phyloP scores from a whole-genome alignment of 495 filamentous ascomycete species.

The Sordaria brevicollis region DNA sequence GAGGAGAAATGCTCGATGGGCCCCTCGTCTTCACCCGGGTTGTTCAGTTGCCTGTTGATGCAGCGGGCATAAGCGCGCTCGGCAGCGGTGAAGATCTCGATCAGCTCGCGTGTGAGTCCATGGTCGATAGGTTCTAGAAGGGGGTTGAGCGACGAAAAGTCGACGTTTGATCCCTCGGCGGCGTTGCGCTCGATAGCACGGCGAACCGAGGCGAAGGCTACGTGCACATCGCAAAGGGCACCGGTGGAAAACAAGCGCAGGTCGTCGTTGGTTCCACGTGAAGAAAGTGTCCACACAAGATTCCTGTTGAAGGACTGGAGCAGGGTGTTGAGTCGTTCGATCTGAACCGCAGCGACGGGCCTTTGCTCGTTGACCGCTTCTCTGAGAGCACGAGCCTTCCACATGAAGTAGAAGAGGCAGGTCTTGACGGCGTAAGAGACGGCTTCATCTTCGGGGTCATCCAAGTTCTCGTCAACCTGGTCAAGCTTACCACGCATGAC shows the following conservation, averaged over 20 bases:
- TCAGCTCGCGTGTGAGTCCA: slow-evolving; percentile 49
- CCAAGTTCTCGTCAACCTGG: slow-evolving; percentile 51
- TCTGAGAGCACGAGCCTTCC: slow-evolving; percentile 57
- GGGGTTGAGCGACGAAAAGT: slow-evolving; percentile 44
- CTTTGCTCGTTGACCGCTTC: slow-evolving; percentile 28
- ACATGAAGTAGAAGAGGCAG: slow-evolving; percentile 85
- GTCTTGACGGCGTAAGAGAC: slow-evolving; percentile 61
- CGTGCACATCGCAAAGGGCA: slow-evolving; percentile 67
- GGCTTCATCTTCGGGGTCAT: slow-evolving; percentile 64
- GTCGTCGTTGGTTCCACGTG: slow-evolving; percentile 55
- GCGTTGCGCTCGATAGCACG: slow-evolving; percentile 18
- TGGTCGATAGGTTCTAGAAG: slow-evolving; percentile 55
- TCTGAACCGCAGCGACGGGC: slow-evolving; percentile 35
- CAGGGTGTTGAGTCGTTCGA: slow-evolving; percentile 48
- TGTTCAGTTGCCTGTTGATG: slow-evolving; percentile 52
- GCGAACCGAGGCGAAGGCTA: slow-evolving; percentile 67
- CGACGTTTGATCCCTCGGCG: slow-evolving; percentile 9
- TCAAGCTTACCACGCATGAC: slow-evolving; percentile 54
- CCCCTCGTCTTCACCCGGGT: slow-evolving; percentile 56
- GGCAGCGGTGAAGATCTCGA: slow-evolving; percentile 59
- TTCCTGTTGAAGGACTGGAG: slow-evolving; percentile 47
- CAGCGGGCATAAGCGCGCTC: slow-evolving; percentile 70
- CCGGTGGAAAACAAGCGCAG: slow-evolving; percentile 66
- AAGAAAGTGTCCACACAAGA: slow-evolving; percentile 55
- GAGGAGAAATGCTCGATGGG: slow-evolving; percentile 41